phyloP scores from a whole-genome alignment of 2,329 filamentous ascomycete genomes.

The Botryosphaeria dothidea region DNA sequence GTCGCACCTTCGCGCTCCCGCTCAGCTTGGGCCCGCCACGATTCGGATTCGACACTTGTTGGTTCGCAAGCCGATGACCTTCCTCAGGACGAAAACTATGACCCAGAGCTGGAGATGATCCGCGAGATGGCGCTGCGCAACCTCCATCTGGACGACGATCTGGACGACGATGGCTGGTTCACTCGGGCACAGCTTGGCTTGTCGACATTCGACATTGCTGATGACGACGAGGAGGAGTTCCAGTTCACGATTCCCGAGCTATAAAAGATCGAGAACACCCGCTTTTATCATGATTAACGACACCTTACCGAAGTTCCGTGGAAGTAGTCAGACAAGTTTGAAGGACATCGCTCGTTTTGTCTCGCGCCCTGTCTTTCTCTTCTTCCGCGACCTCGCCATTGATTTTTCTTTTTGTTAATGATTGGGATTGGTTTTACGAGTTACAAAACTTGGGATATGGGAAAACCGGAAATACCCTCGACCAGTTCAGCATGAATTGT shows the following conservation, averaged over 20 bases:
- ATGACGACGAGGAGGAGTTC: slow-evolving; percentile 27
- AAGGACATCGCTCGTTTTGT: not conserved
- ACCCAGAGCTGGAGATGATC: slow-evolving; percentile 34
- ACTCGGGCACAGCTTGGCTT: not conserved
- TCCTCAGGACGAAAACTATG: slow-evolving; percentile 24
- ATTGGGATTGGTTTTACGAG: not conserved
- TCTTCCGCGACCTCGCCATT: not conserved
- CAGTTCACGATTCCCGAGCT: slow-evolving; percentile 14
- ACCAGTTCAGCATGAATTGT: not conserved
- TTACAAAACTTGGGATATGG: not conserved
- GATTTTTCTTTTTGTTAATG: not conserved
- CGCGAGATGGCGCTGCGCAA: slow-evolving; percentile 28
- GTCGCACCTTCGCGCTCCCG: slow-evolving; percentile 20
- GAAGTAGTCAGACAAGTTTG: not conserved
- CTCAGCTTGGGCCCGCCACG: slow-evolving; percentile 33
- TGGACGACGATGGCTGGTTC: slow-evolving; percentile 10
- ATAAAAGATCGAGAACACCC: not conserved
- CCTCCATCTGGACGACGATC: not conserved
- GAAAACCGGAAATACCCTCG: slow-evolving; percentile 9
- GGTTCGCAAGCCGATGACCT: slow-evolving; percentile 29
- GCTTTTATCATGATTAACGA: not conserved
- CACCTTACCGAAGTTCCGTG: not conserved
- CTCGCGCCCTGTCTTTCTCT: not conserved
- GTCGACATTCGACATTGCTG: slow-evolving; percentile 21
- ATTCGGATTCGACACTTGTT: slow-evolving; percentile 33